Conservation (phyloP, 1,284 basidiomycete species). For the Ganoderma meredithae region DNA sequence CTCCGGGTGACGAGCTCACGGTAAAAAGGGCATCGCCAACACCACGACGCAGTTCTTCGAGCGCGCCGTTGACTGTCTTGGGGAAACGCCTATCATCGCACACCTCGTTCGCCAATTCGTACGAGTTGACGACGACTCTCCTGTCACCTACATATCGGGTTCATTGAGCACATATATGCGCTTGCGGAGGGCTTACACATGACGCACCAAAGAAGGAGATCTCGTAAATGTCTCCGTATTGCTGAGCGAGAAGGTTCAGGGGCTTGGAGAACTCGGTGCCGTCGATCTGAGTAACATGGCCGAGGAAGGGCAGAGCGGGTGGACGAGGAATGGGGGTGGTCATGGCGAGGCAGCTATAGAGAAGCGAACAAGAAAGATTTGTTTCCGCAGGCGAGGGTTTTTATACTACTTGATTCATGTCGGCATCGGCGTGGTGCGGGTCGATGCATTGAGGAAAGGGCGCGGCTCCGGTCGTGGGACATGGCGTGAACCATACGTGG, state of each 20-base stretch:
- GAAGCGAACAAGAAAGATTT: background rate
- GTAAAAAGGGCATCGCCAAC: conserved; percentile 56
- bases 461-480: no score
- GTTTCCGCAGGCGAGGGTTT: background rate
- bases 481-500: no score
- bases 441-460: background rate
- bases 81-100: conserved; percentile 56
- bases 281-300: conserved; percentile 50
- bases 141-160: conserved; percentile 22
- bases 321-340: conserved; percentile 48
- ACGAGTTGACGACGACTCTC: conserved; percentile 44
- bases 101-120: conserved; percentile 50
- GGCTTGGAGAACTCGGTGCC: conserved; percentile 47
- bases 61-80: conserved; percentile 45
- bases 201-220: conserved; percentile 48
- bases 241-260: conserved; percentile 47
- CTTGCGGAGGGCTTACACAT: no score
- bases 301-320: conserved; percentile 51
- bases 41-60: conserved; percentile 50
- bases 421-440: background rate
- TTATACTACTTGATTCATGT: background rate
- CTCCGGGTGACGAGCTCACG: conserved; percentile 11
- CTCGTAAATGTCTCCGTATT: conserved; percentile 55
- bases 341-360: conserved; percentile 22
- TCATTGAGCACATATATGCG: background rate